A percentile compares a stretch with the other conserved stretches of the same genome.
Conservation (phyloP, 2,329 filamentous ascomycete species). For the Dactylellina drechsleri region DNA sequence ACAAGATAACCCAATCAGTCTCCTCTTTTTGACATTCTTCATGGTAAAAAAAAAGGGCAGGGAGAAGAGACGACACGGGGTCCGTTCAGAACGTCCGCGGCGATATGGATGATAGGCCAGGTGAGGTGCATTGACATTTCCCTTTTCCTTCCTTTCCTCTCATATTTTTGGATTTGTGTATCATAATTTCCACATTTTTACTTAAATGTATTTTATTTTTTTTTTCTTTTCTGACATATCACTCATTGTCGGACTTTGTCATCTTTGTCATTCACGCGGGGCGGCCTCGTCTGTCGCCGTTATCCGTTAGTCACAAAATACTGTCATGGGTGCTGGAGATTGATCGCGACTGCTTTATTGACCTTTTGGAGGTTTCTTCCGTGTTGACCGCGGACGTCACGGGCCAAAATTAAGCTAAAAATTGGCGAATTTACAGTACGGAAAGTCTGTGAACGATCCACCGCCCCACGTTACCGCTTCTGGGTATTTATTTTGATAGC, state of each 20-base stretch:
- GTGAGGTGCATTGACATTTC: neutral
- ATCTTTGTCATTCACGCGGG: neutral
- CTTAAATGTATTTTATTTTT: neutral
- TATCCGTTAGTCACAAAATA: conserved; percentile 8
- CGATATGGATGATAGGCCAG: neutral
- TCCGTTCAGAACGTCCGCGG: neutral
- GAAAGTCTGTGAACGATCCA: too few species aligned
- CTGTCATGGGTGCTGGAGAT: conserved; percentile 1
- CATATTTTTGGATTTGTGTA: neutral
- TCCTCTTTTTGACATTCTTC: too few species aligned
- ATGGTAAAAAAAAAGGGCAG: too few species aligned
- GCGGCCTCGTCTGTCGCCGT: conserved; percentile 1
- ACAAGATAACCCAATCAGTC: too few species aligned
- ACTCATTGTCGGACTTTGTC: neutral
- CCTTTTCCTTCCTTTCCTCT: neutral
- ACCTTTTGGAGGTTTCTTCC: neutral
- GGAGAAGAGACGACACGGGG: conserved; percentile 6
- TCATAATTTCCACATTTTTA: neutral
- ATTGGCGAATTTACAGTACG: too few species aligned
- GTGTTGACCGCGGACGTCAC: too few species aligned
- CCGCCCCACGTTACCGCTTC: too few species aligned
- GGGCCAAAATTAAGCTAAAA: too few species aligned
- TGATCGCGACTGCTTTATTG: too few species aligned
- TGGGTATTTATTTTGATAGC: too few species aligned
- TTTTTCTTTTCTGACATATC: neutral